These are phyloP conservation scores for Stachybotrys chartarum DNA, from an alignment of 2,329 filamentous ascomycete species.

Conservation along the genomic window DNA sequence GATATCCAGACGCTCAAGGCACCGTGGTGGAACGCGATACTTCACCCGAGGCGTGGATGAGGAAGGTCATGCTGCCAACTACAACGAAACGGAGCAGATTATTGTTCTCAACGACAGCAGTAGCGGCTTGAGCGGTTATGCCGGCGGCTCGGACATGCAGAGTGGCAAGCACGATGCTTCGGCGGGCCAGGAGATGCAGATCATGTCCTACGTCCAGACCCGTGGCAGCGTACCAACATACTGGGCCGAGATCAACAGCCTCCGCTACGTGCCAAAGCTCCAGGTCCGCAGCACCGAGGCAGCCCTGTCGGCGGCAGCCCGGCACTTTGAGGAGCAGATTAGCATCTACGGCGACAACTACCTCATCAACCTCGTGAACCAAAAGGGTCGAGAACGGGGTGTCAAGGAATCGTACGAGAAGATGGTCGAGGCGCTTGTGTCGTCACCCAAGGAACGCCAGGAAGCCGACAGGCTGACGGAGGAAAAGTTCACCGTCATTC, in stretches of 20 bases:
- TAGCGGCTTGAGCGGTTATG: slow-evolving; percentile 71
- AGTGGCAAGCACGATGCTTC: slow-evolving; percentile 59
- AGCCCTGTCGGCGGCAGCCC: slow-evolving; percentile 68
- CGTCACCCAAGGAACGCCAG: slow-evolving; percentile 57
- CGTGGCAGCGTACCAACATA: slow-evolving; percentile 92
- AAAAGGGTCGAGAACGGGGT: slow-evolving; percentile 80
- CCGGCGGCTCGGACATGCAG: slow-evolving; percentile 67
- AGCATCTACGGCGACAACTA: slow-evolving; percentile 92
- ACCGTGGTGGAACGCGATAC: slow-evolving; percentile 86
- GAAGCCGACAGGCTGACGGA: slow-evolving; percentile 59
- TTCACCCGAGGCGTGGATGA: slow-evolving; percentile 93
- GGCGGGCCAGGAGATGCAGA: slow-evolving; percentile 69
- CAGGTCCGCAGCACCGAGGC: slow-evolving; percentile 80
- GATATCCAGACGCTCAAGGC: slow-evolving; percentile 81
- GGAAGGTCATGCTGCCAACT: slow-evolving; percentile 92
- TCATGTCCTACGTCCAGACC: slow-evolving; percentile 93
- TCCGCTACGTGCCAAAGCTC: slow-evolving; percentile 85
- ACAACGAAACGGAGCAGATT: slow-evolving; percentile 96
- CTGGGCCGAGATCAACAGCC: slow-evolving; percentile 92
- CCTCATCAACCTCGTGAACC: slow-evolving; percentile 94
- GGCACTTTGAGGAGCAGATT: slow-evolving; percentile 93
- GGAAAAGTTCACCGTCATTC: slow-evolving; percentile 77
- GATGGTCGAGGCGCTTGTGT: slow-evolving; percentile 70
- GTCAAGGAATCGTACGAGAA: slow-evolving; percentile 94
- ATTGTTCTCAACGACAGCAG: slow-evolving; percentile 79